Base-by-base conservation (phyloP, 1,139 yeast genomes). In the Yamadazyma blattariae region DNA sequence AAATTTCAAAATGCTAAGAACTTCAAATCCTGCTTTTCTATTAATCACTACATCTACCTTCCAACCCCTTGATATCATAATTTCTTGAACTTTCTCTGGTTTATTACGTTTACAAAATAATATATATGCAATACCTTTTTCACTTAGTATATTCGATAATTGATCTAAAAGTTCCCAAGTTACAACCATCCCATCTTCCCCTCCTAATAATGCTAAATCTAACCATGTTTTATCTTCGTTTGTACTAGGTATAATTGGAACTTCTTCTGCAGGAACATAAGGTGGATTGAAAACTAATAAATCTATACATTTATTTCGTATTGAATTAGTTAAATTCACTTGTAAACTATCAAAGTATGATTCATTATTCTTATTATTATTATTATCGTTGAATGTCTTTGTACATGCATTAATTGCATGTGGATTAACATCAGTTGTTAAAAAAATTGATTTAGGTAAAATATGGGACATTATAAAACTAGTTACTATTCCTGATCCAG, bases 21-120 rank as follows among this genome's bases (percentile, higher is more conserved):
- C 92, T 57, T 92, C 98, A 96, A 97, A 88, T 0, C 97, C 97
- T 0, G 97, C 96, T 50, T 85, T 86, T 37, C 96, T 67, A 35
- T 71, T 67, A 7, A 78, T 69, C 2, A 85, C 64, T 16, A 59
- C 46, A 5, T 65, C 64, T 0, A 74, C 78, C 0, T 38, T 38
- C 94, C 95, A 87, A 0, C 82, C 81, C 25, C 57, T 46, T 1
- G 38, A 31, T 19, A 49, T 40, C 82, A 88, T 81, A 6, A 34
- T 31, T 10, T 53, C 46, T 0, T 72, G 71, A 1, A 89, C 86
- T 4, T 54, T 42, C 5, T 74, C 77, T 0, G 97, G 97, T 27
- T 79, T 74, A 54, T 92, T 92, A 42, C 96, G 65, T 9, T 95
- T 95, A 56, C 97, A 90, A 50, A 92, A 86, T 13, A 77, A 54